Base-by-base conservation (phyloP, 371 early-diverging fungal genomes). In the Rhizopus microsporus region DNA sequence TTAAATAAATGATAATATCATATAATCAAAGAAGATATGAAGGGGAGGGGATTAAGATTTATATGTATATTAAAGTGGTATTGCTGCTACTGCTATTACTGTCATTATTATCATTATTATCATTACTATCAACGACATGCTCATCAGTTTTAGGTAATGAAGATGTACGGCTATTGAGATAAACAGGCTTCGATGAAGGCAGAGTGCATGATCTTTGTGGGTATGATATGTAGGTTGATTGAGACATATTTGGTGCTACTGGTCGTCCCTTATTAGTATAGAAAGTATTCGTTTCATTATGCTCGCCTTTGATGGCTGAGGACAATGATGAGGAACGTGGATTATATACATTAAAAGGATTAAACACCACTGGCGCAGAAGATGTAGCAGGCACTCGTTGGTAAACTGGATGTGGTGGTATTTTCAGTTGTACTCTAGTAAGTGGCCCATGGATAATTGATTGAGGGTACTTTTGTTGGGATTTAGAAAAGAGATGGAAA, bases 1-100 rank as follows among this genome's bases (percentile, higher is more conserved):
- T 80, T 54, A 71, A 68, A 63, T 80, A 71, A 64, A 47, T 23
- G 23, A 23, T 23, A 23, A 23, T 23, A 2, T 23, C 23, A 23
- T 23, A 23, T 23, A 23, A 23, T 23, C 23, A 23, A 23, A 23
- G 23, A 23, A 23, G 17, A 33, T 33, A 51, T 34, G 51, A 45
- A 23, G 32, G 32, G 16, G 12, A 34, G 32, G 51, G 51, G 3
- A 23, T 23, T 16, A 51, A 5, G 16, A 17, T 51, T 12, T 23
- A 17, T 51, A 35, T 4, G 4, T 32, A 17, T 32, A 33, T 4
- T 34, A 31, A 15, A 17, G 51, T 9, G 15, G 51, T 35, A 51
- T 13, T 10, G 39, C 10, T 39, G 39, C 2, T 8, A 2, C 8
- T 39, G 39, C 2, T 23, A 23, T 23, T 23, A 23, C 23, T 23